Evolutionary conservation across 805 yeast species (phyloP), one percentile per base, ranked within the genome.

Genomic region (Lachancea nothofagi): DNA sequence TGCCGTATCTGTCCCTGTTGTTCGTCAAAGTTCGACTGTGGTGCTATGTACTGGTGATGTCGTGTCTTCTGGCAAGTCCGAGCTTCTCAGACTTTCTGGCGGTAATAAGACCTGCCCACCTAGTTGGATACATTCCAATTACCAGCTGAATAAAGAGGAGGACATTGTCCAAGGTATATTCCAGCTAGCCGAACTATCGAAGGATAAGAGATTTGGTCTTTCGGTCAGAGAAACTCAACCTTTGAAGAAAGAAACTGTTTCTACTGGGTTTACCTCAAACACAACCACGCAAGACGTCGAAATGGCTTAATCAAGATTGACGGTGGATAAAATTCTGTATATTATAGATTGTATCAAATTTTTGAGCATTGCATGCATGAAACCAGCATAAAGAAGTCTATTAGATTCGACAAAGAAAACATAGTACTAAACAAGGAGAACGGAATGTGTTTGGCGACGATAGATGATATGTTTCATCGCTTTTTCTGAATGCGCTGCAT

Each of bases 111-210:
- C 80, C 19, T 72, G 79, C 38, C 72, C 74, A 44, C 89, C 96
- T 51, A 77, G 86, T 50, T 93, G 95, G 93, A 82, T 84, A 31
- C 96, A 89, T 59, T 85, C 96, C 20, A 67, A 74, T 29, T 79
- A 69, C 64, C 80, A 80, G 61, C 64, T 90, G 41, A 61, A 70
- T 22, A 77, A 75, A 33, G 65, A 67, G 5, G 69, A 58, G 27
- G 53, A 61, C 6, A 35, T 53, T n/a, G 60, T 64, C 23, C 62
- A 70, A 40, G 73, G 75, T 40, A 70, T 79, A 31, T 57, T 68
- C 45, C 74, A 77, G 44, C 68, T 84, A 58, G 71, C 75, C 41
- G 71, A 75, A 45, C 65, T 83, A 52, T 66, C 75, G 20, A 77
- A 78, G 59, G 90, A 82, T 57, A 68, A 71, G 50, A 72, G 85